Evolutionary conservation across 2,329 filamentous ascomycete genomes (phyloP).

Genomic region (Drechslerella dactyloides): DNA sequence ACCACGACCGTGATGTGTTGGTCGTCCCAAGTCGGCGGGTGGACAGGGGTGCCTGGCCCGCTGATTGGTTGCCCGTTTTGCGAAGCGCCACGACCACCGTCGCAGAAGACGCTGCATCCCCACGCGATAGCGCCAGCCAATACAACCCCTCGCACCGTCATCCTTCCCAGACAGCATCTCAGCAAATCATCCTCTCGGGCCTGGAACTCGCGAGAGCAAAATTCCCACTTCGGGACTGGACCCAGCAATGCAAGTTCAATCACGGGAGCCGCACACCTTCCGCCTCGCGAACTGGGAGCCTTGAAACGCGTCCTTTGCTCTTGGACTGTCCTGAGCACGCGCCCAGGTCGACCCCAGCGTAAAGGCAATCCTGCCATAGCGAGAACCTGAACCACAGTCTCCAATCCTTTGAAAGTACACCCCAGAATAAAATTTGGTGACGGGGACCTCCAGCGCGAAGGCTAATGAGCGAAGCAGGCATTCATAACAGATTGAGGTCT

Average conservation of each 20-base stretch:
- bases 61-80: constrained; percentile 32
- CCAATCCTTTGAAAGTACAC: constrained; percentile 32
- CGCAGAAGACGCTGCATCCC: constrained; percentile 3
- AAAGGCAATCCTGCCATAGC: constrained; percentile 19
- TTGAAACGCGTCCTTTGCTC: constrained; percentile 47
- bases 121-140: constrained; percentile 43
- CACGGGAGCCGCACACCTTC: constrained; percentile 30
- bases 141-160: constrained; percentile 44
- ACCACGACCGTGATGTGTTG: constrained; percentile 25
- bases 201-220: constrained; percentile 28
- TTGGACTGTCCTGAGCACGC: constrained; percentile 42
- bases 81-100: neutral
- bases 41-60: constrained; percentile 27
- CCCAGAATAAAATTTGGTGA: constrained; percentile 32
- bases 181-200: constrained; percentile 42
- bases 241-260: constrained; percentile 12
- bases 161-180: constrained; percentile 20
- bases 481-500: neutral
- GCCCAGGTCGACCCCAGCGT: constrained; percentile 31
- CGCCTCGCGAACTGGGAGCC: constrained; percentile 20
- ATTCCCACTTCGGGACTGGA: constrained; percentile 13
- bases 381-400: constrained; percentile 38
- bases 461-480: constrained; percentile 22
- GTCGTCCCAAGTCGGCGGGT: constrained; percentile 44
- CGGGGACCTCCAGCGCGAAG: constrained; percentile 43